Evolutionary conservation across 495 filamentous ascomycete species (phyloP), one percentile per base, ranked within the genome.

Genomic region (Chlorociboria aeruginascens): DNA sequence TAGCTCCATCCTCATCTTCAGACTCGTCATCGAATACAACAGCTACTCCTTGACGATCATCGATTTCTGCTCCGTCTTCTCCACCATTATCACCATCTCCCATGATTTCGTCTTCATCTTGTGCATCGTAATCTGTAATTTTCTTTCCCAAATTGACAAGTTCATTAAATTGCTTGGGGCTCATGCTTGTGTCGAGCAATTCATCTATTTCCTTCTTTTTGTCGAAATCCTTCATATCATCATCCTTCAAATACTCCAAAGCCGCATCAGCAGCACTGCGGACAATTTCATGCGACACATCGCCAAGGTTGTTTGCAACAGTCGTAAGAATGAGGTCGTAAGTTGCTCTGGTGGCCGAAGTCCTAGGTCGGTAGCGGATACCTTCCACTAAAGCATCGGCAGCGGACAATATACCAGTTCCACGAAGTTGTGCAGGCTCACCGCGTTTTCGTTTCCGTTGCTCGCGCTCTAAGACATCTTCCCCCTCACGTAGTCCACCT

Each of bases 161-260:
- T 66, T 97, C 92, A 58, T 96, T 97, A 66, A 95, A 99, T 59
- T 94, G 82, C 61, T 97, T 95, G 0, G 86, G 78, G 31, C 74
- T 80, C 72, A 94, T 81, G 0, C 79, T 81, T 8, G 72, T 75
- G 25, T 90, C 93, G 35, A 99, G 61, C 46, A 97, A 73, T 51
- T 97, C 92, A 54, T 97, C 92, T 33, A 99, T 79, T 58, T 95
- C 89, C 68, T 90, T 95, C 67, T 96, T 97, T 69, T 94, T 97
- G 61, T 97, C 93, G 46, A 93, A 88, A 61, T 99, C 92, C 65
- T 95, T 99, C 69, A 95, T 77, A 39, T 89, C 80, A 49, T 95
- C 89, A 53, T 97, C 86, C 64, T 97, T 99, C 32, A 99, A 76
- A 41, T 79, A 81, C 60, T 99, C 89, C 17, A 99, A 67, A 1